Conservation (phyloP, 495 filamentous ascomycete species). For the Podospora tetraspora region DNA sequence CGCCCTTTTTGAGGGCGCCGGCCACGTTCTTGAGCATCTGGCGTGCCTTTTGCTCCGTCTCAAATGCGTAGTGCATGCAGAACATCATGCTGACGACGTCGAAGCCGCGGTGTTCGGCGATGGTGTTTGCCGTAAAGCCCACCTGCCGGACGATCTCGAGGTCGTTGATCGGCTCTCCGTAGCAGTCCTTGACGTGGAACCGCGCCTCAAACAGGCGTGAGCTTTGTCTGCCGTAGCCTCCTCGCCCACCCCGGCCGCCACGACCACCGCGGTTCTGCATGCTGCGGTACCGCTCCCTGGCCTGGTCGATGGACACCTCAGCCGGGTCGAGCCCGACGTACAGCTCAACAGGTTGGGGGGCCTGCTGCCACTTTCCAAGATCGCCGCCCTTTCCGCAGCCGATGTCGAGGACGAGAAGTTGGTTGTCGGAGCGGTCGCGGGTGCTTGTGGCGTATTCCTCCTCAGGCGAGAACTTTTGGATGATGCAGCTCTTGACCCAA, state of each 20-base stretch:
- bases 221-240: slow-evolving; percentile 40
- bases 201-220: slow-evolving; percentile 69
- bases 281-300: slow-evolving; percentile 69
- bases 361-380: slow-evolving; percentile 88
- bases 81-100: slow-evolving; percentile 99
- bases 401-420: slow-evolving; percentile 79
- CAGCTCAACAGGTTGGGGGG: slow-evolving; percentile 75
- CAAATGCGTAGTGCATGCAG: slow-evolving; percentile 98
- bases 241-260: slow-evolving; percentile 55
- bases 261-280: slow-evolving; percentile 60
- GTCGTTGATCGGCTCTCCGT: slow-evolving; percentile 70
- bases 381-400: slow-evolving; percentile 97
- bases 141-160: slow-evolving; percentile 73
- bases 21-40: slow-evolving; percentile 93
- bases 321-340: slow-evolving; percentile 94
- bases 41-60: slow-evolving; percentile 79
- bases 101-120: slow-evolving; percentile 67
- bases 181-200: slow-evolving; percentile 87
- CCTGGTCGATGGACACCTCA: slow-evolving; percentile 85
- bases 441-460: slow-evolving; percentile 57
- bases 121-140: slow-evolving; percentile 66
- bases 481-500: slow-evolving; percentile 94
- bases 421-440: slow-evolving; percentile 48
- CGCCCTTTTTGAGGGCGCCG: slow-evolving; percentile 83
- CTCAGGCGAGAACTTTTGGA: slow-evolving; percentile 90